phyloP scores from a whole-genome alignment of 1,284 basidiomycete genomes.

The Leccinum angustisporum region DNA sequence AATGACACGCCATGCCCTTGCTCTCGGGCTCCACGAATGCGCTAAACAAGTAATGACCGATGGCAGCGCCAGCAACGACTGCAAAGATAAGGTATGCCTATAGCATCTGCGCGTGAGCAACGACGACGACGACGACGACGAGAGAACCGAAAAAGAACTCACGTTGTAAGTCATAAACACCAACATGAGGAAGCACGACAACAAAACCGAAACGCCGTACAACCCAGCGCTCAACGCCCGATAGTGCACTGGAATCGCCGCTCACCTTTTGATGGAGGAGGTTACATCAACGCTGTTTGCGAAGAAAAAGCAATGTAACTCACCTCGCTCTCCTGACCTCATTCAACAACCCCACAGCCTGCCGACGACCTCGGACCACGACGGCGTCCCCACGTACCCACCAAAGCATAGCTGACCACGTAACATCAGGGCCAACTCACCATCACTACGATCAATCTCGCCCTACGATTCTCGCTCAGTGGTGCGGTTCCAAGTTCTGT shows the following conservation, averaged over 20 bases:
- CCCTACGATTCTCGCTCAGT: neutral
- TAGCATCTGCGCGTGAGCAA: neutral
- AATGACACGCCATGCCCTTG: constrained; percentile 65
- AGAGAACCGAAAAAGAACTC: constrained; percentile 20
- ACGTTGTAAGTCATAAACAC: constrained; percentile 90
- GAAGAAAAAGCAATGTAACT: too few relatives aligned
- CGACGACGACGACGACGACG: too few relatives aligned
- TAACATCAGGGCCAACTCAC: constrained; percentile 28
- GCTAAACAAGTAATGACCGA: constrained; percentile 74
- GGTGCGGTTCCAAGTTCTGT: neutral
- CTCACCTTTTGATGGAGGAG: too few relatives aligned
- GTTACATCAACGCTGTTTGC: too few relatives aligned
- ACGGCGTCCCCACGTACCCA: too few relatives aligned
- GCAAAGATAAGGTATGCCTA: constrained; percentile 73
- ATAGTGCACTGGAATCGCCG: constrained; percentile 43
- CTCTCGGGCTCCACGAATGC: constrained; percentile 55
- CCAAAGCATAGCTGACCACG: neutral
- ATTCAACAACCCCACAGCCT: too few relatives aligned
- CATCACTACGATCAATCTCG: constrained; percentile 46
- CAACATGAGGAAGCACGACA: constrained; percentile 86
- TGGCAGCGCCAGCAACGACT: constrained; percentile 66
- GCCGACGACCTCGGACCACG: too few relatives aligned
- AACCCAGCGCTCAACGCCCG: constrained; percentile 59
- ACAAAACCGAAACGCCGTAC: constrained; percentile 66
- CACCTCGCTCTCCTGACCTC: too few relatives aligned